phyloP scores from a whole-genome alignment of 2,329 filamentous ascomycete species.

The Zasmidium citrigriseum region DNA sequence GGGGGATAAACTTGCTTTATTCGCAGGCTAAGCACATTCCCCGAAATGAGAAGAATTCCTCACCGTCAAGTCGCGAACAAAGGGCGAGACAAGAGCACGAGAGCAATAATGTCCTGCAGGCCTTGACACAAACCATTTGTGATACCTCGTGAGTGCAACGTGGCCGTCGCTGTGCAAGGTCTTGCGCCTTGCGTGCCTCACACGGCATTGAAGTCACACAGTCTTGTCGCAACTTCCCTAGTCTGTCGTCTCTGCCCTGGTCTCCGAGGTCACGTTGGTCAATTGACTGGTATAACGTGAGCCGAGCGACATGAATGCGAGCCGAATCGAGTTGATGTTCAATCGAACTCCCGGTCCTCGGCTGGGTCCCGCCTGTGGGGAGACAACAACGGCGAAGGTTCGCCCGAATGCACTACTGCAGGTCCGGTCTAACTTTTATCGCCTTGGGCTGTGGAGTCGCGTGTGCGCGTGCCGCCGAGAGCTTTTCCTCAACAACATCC shows the following conservation, averaged over 20 bases:
- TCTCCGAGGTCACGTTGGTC: not conserved
- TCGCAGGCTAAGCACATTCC: not conserved
- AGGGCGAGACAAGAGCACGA: not conserved
- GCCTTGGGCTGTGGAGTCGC: not conserved
- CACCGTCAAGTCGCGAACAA: not conserved
- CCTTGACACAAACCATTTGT: not conserved
- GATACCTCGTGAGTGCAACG: not conserved
- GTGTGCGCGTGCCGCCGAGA: not conserved
- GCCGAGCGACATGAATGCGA: too few species aligned
- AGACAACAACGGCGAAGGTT: not conserved
- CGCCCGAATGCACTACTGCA: too few species aligned
- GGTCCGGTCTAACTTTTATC: not conserved
- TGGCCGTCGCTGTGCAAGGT: not conserved
- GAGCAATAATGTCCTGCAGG: not conserved
- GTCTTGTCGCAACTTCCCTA: not conserved
- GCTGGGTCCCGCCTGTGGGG: not conserved
- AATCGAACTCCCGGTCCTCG: not conserved
- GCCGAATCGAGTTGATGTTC: too few species aligned
- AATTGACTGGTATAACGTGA: too few species aligned
- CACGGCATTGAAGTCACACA: not conserved
- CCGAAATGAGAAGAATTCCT: not conserved
- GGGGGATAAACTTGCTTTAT: too few species aligned
- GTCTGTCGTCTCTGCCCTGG: not conserved
- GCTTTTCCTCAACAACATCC: not conserved
- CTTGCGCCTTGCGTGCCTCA: not conserved